Conservation (phyloP, 805 yeast species). For the Candida ovalis region DNA sequence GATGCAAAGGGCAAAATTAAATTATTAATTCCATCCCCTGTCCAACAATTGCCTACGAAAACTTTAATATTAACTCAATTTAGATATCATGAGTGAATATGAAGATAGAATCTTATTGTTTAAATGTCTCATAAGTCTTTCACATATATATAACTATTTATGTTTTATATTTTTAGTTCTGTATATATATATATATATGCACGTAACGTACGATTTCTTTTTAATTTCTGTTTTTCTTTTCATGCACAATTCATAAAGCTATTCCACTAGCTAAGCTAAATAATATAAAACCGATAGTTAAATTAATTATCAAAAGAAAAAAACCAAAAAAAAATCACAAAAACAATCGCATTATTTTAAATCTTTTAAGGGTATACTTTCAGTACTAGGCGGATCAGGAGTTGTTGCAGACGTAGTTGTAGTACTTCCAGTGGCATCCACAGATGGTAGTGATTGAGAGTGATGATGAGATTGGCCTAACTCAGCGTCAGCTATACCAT, state of each 20-base stretch:
- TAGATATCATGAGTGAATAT: slow-evolving; percentile 78
- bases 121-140: too few relatives aligned
- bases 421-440: slow-evolving; percentile 1
- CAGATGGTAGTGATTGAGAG: background rate
- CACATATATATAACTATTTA: too few relatives aligned
- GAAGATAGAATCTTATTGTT: too few relatives aligned
- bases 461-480: slow-evolving; percentile 29
- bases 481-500: slow-evolving; percentile 67
- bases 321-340: background rate
- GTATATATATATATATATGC: too few relatives aligned
- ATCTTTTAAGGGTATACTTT: slow-evolving; percentile 11
- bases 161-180: too few relatives aligned
- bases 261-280: too few relatives aligned
- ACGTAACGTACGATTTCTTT: too few relatives aligned
- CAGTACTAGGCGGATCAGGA: slow-evolving; percentile 8
- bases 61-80: slow-evolving; percentile 71
- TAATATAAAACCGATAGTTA: too few relatives aligned
- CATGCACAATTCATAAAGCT: too few relatives aligned
- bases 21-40: slow-evolving; percentile 83
- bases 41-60: slow-evolving; percentile 66
- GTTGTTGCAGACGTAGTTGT: slow-evolving; percentile 10
- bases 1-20: slow-evolving; percentile 67
- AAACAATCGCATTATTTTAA: slow-evolving; percentile 2
- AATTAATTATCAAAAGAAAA: background rate
- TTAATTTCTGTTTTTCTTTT: too few relatives aligned